A percentile compares a stretch with the other conserved stretches of the same genome.
phyloP scores from a whole-genome alignment of 2,329 filamentous ascomycete genomes.

The Beauveria rudraprayagi region DNA sequence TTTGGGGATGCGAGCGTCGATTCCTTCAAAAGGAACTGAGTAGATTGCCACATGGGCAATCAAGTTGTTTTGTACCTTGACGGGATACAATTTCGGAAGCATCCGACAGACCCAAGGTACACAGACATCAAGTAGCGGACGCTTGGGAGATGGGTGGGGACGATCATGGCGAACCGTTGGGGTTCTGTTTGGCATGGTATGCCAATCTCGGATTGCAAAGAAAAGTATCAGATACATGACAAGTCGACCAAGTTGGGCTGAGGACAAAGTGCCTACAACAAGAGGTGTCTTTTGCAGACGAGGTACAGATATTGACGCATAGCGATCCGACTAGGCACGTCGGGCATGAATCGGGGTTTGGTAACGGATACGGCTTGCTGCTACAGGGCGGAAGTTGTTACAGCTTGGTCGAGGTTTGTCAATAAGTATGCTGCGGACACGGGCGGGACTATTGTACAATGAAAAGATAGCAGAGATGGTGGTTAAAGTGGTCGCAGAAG shows the following conservation, averaged over 20 bases:
- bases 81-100: not conserved
- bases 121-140: not conserved
- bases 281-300: not conserved
- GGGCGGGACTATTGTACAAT: not conserved
- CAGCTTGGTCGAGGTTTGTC: not conserved
- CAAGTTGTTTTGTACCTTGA: not conserved
- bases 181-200: not conserved
- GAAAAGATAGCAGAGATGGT: not conserved
- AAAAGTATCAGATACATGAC: not conserved
- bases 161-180: not conserved
- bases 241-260: not conserved
- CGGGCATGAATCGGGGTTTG: not conserved
- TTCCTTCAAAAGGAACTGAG: not conserved
- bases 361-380: not conserved
- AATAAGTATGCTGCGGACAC: no score
- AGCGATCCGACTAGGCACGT: not conserved
- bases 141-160: not conserved
- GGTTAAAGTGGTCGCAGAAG: no score
- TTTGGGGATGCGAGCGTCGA: not conserved
- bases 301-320: not conserved
- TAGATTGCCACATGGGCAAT: not conserved
- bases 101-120: not conserved
- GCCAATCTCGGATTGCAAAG: not conserved
- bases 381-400: not conserved
- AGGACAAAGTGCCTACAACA: not conserved